Evolutionary conservation across 1,139 yeast genomes (phyloP), one percentile per base, ranked within the genome.

Genomic region (Blastobotrys petasosporus): DNA sequence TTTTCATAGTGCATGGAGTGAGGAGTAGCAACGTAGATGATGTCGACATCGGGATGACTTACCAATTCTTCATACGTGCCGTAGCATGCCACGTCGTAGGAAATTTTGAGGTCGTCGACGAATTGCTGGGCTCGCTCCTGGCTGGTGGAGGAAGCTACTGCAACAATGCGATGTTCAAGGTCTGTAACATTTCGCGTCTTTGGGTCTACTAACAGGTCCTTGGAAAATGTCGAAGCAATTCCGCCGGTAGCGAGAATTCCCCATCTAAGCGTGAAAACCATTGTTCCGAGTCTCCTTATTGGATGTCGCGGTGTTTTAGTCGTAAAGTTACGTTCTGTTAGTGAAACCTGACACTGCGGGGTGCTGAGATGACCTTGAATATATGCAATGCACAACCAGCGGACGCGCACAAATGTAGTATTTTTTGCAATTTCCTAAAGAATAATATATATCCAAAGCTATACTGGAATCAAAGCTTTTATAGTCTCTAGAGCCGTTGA

Each of bases 1-100:
- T 73, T 75, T 34, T 71, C 72, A 51, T 75, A 74, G 61, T 80
- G 85, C 54, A 69, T 66, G 8, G 71, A 64, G 63, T 79, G 83
- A 2, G 84, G 84, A 4, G 80, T 73, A 2, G 81, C 84, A 42
- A 80, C 66, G 58, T 80, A 80, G 31, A 80, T 73, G 23, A 75
- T 68, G 50, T 79, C 77, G 36, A 79, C 71, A 6, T 71, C 65
- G 7, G 67, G 61, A 52, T 77, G 75, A 25, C 56, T 53, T 50
- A 69, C 75, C 42, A 79, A 58, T 6, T 65, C 69, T 12, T 61
- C 62, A 50, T 71, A 70, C 20, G 59, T 50, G 13, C 65, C 69
- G 45, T 63, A 64, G 25, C 61, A 55, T 12, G 48, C 50, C 46
- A 56, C 53, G 8, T 39, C 50, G 32, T 30, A 20, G 15, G 20